Evolutionary conservation across 2,329 filamentous ascomycete genomes (phyloP).

Genomic region (Aureobasidium musti): DNA sequence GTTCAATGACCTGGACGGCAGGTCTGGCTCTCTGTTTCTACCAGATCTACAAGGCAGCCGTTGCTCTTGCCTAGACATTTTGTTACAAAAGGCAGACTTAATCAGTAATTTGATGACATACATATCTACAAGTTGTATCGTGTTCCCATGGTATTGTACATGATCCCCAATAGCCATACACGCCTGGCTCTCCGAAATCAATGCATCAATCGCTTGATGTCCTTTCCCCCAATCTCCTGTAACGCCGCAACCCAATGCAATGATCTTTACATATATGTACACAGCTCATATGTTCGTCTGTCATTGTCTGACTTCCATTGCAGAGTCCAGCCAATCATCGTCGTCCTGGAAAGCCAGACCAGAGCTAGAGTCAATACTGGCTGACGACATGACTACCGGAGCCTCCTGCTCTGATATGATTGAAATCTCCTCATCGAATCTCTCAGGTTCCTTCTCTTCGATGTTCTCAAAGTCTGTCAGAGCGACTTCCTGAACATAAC

Average conservation of each 20-base stretch:
- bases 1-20: constrained; percentile 39
- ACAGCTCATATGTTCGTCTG: neutral
- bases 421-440: neutral
- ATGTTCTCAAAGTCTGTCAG: neutral
- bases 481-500: neutral
- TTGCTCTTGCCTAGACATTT: constrained; percentile 5
- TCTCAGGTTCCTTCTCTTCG: neutral
- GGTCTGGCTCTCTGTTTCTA: constrained; percentile 39
- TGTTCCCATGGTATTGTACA: constrained; percentile 2
- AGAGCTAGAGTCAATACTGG: neutral
- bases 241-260: constrained; percentile 19
- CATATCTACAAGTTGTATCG: constrained; percentile 7
- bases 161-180: neutral
- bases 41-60: constrained; percentile 39
- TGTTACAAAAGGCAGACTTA: neutral
- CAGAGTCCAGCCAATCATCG: constrained; percentile 1
- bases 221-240: neutral
- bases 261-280: neutral
- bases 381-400: neutral
- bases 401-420: neutral
- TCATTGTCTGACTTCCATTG: neutral
- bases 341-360: neutral
- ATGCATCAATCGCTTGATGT: constrained; percentile 11
- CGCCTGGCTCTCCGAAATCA: neutral
- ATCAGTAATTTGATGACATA: neutral